Percentiles rank a stretch among this genome's conserved stretches.
Evolutionary conservation across 371 early-diverging fungal genomes (phyloP).

Genomic region (Mucor mucedo): DNA sequence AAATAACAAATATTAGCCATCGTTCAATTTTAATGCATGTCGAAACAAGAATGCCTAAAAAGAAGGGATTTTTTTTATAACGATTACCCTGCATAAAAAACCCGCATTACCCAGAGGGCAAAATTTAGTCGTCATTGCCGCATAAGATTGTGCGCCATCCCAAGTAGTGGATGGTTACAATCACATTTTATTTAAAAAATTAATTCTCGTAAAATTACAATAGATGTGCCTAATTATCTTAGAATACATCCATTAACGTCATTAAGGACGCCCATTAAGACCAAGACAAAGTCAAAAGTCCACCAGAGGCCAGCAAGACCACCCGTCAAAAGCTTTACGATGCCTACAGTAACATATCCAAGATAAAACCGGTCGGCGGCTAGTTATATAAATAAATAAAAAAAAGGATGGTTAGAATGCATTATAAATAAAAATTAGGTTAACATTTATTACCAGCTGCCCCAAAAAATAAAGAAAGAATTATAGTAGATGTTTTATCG

Average conservation of each 20-base stretch:
- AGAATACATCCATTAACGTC: conserved; percentile 16
- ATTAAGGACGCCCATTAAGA: conserved; percentile 49
- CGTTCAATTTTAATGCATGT: no score
- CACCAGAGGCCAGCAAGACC: conserved; percentile 24
- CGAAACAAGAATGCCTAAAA: no score
- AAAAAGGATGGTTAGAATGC: neutral
- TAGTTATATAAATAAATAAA: neutral
- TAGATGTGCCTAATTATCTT: neutral
- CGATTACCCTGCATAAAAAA: neutral
- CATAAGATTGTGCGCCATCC: no score
- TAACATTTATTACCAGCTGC: neutral
- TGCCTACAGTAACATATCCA: conserved; percentile 55
- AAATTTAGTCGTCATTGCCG: no score
- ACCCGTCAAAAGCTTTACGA: conserved; percentile 50
- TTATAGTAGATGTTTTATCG: conserved; percentile 1
- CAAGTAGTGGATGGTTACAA: no score
- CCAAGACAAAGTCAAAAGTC: conserved; percentile 45
- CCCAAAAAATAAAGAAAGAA: conserved; percentile 8
- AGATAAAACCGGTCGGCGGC: conserved; percentile 69
- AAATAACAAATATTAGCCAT: no score
- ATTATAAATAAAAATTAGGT: neutral
- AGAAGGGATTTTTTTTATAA: neutral
- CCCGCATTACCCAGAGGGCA: no score
- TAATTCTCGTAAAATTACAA: no score
- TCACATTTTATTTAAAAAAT: no score